Conservation (phyloP, 1,284 basidiomycete genomes). For the Marasmius fiardii region DNA sequence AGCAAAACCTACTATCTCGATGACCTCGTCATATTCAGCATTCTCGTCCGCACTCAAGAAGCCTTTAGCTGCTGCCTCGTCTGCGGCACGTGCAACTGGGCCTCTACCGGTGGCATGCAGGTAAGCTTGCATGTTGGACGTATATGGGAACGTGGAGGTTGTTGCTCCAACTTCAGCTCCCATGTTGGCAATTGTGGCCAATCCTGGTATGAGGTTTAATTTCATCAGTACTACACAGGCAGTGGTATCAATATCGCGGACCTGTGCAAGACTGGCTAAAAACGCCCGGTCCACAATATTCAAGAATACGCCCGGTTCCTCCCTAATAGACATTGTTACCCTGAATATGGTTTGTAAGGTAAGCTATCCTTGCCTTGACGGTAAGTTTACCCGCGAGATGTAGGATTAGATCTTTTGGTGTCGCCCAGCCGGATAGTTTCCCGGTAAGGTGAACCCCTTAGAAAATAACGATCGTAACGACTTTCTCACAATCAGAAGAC, state of each 20-base stretch:
- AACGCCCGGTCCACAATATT: constrained; percentile 98
- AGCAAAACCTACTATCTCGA: constrained; percentile 75
- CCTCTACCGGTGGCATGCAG: constrained; percentile 87
- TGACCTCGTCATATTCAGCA: constrained; percentile 94
- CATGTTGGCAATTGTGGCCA: constrained; percentile 98
- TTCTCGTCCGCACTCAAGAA: constrained; percentile 85
- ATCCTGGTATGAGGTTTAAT: constrained; percentile 40
- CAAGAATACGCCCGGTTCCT: constrained; percentile 94
- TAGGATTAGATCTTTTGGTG: constrained; percentile 95
- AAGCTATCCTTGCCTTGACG: constrained; percentile 67
- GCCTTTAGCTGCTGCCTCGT: constrained; percentile 75
- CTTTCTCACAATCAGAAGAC: background rate
- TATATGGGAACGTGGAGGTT: constrained; percentile 97
- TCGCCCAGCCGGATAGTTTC: constrained; percentile 87
- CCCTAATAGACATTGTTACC: constrained; percentile 48
- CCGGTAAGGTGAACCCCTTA: constrained; percentile 84
- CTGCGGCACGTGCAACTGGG: constrained; percentile 87
- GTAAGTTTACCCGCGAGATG: constrained; percentile 94
- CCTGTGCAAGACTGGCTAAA: constrained; percentile 91
- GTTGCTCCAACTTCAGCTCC: constrained; percentile 99
- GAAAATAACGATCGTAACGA: constrained; percentile 4
- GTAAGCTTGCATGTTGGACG: constrained; percentile 85
- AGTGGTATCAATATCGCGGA: constrained; percentile 17
- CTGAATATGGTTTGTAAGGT: background rate
- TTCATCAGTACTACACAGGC: background rate